Evolutionary conservation across 495 filamentous ascomycete genomes (phyloP).

Genomic region (Sordaria brevicollis): DNA sequence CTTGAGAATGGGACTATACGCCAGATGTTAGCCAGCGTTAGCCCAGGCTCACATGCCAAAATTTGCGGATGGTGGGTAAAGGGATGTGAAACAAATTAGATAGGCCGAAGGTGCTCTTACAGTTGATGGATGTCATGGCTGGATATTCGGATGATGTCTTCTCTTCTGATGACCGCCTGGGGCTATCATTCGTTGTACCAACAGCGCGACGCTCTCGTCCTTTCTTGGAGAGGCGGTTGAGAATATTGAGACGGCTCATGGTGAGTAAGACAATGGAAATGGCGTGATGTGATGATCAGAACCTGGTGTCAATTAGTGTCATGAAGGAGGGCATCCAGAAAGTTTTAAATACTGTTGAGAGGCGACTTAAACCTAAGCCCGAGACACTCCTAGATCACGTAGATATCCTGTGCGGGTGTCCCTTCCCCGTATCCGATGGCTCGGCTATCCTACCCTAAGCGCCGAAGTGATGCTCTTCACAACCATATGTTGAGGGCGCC

Average conservation of each 20-base stretch:
- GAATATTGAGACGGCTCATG: slow-evolving; percentile 7
- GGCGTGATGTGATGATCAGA: neutral
- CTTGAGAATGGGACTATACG: neutral
- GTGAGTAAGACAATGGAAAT: neutral
- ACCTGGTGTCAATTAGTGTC: neutral
- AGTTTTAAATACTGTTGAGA: neutral
- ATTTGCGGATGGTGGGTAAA: neutral
- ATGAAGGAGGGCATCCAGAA: neutral
- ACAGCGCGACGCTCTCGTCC: neutral
- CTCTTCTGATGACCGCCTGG: neutral
- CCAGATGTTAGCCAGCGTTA: neutral
- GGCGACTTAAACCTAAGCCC: neutral
- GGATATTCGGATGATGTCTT: slow-evolving; percentile 1
- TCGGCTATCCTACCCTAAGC: neutral
- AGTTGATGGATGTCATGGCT: slow-evolving; percentile 7
- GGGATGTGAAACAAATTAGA: neutral
- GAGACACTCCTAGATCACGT: neutral
- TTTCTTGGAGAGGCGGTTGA: slow-evolving; percentile 6
- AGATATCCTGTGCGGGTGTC: neutral
- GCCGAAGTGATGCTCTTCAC: neutral
- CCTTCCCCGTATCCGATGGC: neutral
- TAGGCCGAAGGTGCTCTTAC: neutral
- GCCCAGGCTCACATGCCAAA: neutral
- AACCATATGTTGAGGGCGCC: neutral
- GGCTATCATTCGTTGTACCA: neutral